phyloP scores from a whole-genome alignment of 148 eudicot species.

The Arctostaphylos glauca region DNA sequence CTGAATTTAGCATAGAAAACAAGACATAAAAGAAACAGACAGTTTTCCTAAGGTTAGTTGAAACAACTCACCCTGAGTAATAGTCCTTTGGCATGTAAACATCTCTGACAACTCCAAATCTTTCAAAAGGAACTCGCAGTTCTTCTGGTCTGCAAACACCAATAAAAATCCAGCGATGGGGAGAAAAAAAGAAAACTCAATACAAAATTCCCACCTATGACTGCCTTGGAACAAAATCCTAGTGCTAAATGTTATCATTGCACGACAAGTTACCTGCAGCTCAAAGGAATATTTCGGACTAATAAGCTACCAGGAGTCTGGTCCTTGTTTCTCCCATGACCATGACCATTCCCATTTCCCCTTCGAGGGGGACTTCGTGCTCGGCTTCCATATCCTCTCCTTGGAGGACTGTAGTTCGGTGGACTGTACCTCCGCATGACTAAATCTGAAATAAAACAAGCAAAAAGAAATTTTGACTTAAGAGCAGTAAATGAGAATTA shows the following conservation, averaged over 20 bases:
- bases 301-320: constrained; percentile 55
- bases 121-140: constrained; percentile 73
- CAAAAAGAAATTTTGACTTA: neutral
- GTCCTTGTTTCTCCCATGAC: constrained; percentile 60
- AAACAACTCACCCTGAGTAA: constrained; percentile 59
- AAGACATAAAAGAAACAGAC: neutral
- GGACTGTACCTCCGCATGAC: constrained; percentile 77
- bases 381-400: constrained; percentile 16
- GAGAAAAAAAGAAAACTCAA: neutral
- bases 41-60: neutral
- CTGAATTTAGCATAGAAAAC: neutral
- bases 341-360: constrained; percentile 55
- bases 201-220: neutral
- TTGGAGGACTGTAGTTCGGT: constrained; percentile 60
- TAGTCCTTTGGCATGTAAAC: constrained; percentile 74
- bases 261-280: constrained; percentile 45
- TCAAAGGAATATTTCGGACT: constrained; percentile 71
- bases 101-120: constrained; percentile 73
- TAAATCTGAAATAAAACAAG: neutral
- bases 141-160: constrained; percentile 63
- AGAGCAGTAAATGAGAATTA: neutral
- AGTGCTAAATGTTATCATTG: constrained; percentile 12
- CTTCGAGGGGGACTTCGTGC: constrained; percentile 21
- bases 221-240: neutral
- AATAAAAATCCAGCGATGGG: neutral